Evolutionary conservation across 1,139 yeast genomes (phyloP).

Genomic region (Zhuliangozyma blackwelliae): DNA sequence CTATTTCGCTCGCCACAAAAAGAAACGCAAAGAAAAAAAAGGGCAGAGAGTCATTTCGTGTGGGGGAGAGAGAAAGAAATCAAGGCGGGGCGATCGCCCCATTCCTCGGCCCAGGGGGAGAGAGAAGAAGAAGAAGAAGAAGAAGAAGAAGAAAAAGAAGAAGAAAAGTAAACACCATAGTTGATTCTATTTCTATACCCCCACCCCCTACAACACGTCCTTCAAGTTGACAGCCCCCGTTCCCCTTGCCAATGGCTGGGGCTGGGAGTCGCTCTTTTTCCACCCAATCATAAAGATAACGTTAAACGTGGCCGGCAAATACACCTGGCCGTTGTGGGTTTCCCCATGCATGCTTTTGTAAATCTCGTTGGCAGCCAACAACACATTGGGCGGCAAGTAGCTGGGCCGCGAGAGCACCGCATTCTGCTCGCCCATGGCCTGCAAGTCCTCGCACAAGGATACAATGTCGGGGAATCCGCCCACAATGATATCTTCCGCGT

Average conservation of each 20-base stretch:
- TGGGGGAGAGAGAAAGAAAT: too few species aligned
- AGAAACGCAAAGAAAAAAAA: too few species aligned
- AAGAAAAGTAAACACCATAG: too few species aligned
- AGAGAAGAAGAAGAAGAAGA: too few species aligned
- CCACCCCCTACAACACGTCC: constrained; percentile 42
- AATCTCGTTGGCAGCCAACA: constrained; percentile 73
- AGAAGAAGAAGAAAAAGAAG: too few species aligned
- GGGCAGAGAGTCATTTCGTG: too few species aligned
- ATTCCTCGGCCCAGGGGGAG: too few species aligned
- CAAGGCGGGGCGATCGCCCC: too few species aligned
- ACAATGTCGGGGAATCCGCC: constrained; percentile 73
- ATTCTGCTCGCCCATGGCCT: constrained; percentile 82
- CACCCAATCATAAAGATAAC: constrained; percentile 85
- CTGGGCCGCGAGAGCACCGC: constrained; percentile 58
- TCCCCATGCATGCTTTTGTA: constrained; percentile 72
- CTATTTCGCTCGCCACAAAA: too few species aligned
- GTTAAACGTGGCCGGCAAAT: constrained; percentile 63
- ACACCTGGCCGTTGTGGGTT: constrained; percentile 39
- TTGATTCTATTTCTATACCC: too few species aligned
- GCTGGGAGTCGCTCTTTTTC: constrained; percentile 70
- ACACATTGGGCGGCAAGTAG: constrained; percentile 56
- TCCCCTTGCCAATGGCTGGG: constrained; percentile 71
- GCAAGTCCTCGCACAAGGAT: constrained; percentile 65
- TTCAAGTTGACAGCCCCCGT: constrained; percentile 63
- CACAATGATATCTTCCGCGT: constrained; percentile 78